Conservation (phyloP, 306 rosid species). For the Hippophae rhamnoides region DNA sequence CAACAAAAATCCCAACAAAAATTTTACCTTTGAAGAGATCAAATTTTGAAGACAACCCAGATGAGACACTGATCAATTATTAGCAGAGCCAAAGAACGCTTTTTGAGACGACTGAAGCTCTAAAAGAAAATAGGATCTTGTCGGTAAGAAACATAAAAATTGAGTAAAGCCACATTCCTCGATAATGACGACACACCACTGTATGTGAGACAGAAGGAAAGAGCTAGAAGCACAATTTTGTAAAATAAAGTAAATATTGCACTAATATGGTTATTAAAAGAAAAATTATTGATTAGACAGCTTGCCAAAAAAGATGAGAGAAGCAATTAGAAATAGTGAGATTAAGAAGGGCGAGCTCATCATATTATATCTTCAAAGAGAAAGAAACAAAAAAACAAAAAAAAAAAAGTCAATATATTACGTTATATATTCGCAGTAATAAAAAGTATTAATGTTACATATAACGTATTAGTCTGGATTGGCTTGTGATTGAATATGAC, state of each 20-base stretch:
- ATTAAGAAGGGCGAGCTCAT: slow-evolving; percentile 23
- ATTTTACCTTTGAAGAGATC: slow-evolving; percentile 2
- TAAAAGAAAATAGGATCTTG: slow-evolving; percentile 28
- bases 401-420: background rate
- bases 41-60: slow-evolving; percentile 1
- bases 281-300: slow-evolving; percentile 9
- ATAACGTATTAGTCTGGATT: too few relatives aligned
- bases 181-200: slow-evolving; percentile 22
- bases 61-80: slow-evolving; percentile 3
- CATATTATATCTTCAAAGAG: slow-evolving; percentile 13
- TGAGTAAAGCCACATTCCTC: slow-evolving; percentile 36
- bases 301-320: slow-evolving; percentile 32
- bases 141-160: slow-evolving; percentile 21
- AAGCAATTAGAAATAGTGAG: slow-evolving; percentile 6
- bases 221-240: slow-evolving; percentile 17
- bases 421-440: too few relatives aligned
- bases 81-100: slow-evolving; percentile 6
- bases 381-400: background rate
- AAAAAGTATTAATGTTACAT: too few relatives aligned
- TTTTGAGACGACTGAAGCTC: slow-evolving; percentile 21
- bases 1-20: background rate
- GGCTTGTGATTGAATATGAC: too few relatives aligned
- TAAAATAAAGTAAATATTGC: slow-evolving; percentile 1
- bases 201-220: slow-evolving; percentile 12
- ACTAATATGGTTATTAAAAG: slow-evolving; percentile 21